A percentile compares a stretch with the other conserved stretches of the same genome.
phyloP scores from a whole-genome alignment of 768 basidiomycete genomes.

The Kwoniella sp. region DNA sequence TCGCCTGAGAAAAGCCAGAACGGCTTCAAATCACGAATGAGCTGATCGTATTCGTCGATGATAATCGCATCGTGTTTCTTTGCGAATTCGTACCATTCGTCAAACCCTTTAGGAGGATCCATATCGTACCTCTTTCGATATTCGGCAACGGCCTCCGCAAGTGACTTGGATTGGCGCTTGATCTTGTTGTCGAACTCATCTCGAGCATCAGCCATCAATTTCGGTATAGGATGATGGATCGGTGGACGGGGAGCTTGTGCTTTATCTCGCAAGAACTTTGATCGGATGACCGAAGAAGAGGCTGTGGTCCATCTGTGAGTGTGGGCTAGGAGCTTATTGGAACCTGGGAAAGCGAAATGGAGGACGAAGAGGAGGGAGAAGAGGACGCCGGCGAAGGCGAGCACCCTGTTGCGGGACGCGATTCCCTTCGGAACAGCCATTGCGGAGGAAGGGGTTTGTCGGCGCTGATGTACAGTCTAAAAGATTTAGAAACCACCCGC shows the following conservation, averaged over 20 bases:
- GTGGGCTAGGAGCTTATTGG: conserved; percentile 31
- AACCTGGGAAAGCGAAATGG: conserved; percentile 35
- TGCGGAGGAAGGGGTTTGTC: too few relatives aligned
- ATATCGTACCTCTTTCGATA: conserved; percentile 51
- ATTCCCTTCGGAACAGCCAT: conserved; percentile 24
- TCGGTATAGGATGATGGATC: conserved; percentile 56
- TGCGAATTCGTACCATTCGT: conserved; percentile 66
- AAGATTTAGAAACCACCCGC: too few relatives aligned
- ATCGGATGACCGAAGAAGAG: conserved; percentile 49
- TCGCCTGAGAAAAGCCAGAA: conserved; percentile 75
- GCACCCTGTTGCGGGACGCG: conserved; percentile 27
- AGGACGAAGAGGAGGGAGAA: conserved; percentile 39
- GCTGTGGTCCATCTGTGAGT: conserved; percentile 52
- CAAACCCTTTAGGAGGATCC: conserved; percentile 54
- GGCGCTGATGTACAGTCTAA: too few relatives aligned
- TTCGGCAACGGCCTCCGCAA: conserved; percentile 51
- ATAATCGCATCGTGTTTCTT: conserved; percentile 71
- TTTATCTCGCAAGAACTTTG: conserved; percentile 46
- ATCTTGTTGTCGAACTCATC: conserved; percentile 50
- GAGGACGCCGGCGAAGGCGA: conserved; percentile 27
- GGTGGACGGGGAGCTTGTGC: conserved; percentile 44
- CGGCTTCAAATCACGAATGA: conserved; percentile 77
- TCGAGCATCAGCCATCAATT: conserved; percentile 53
- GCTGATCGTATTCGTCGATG: conserved; percentile 79
- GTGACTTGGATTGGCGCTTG: conserved; percentile 47